Base-by-base conservation (phyloP, 169 alveolate genomes). In the Prorocentrum cordatum region DNA sequence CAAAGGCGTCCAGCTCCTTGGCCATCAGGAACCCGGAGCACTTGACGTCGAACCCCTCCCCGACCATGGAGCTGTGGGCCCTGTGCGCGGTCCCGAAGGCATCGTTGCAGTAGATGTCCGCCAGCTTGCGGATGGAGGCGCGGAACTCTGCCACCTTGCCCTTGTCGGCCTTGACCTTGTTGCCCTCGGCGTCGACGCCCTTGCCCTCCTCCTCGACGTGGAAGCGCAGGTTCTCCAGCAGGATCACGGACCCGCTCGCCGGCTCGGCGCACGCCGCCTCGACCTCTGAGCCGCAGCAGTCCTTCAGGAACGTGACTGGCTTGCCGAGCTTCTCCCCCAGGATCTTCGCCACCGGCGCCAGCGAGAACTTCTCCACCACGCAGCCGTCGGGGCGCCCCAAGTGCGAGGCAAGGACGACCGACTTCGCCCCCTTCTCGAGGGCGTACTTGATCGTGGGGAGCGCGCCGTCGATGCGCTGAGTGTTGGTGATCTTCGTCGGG, bases 71-170 rank as follows among this genome's bases (percentile, higher is more conserved):
- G 61, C 79, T 61, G 66, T 80, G 99, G 26, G 99, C 98, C 83
- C 99, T 94, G 91, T 97, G 99, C 10, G 98, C 98, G 14, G 99
- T 96, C 16, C 99, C 99, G 91, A 97, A 97, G 38, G 99, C 99
- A 92, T 97, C 99, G 84, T 97, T 97, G 68, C 97, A 97, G 93
- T 94, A 97, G 35, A 97, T 73, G 72, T 97, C 99, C 32, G 98
- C 99, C 58, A 96, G 94, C 72, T 93, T 80, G 68, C 58, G 31
- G 12, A 3, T 29, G 7, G 5, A n/a, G 5, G 24, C 50, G 14
- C 50, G 50, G 50, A 39, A 9, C 14, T 39, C 93, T 38, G 82
- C 95, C 24, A 97, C 94, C 26, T 91, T 93, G 38, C 94, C 98
- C 91, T 91, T 71, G 72, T 82, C 94, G n/a, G 95, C 96, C 90